Conservation (phyloP, 2,329 filamentous ascomycete genomes). For the Alternaria triticina region DNA sequence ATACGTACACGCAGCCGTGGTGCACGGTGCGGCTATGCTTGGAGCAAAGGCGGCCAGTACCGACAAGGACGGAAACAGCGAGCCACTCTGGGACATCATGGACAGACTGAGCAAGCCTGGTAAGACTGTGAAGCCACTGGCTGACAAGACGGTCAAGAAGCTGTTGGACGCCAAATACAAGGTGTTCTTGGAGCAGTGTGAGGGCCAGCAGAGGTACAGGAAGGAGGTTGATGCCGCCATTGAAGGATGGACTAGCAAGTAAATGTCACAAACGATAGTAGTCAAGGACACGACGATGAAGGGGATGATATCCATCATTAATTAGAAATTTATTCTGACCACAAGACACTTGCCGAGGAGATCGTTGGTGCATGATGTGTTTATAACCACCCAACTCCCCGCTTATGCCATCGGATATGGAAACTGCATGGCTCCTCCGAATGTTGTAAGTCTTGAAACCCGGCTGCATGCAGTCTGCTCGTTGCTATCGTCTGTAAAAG, state of each 20-base stretch:
- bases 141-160: slow-evolving; percentile 74
- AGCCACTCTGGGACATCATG: slow-evolving; percentile 96
- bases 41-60: slow-evolving; percentile 95
- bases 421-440: neutral
- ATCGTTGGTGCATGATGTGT: neutral
- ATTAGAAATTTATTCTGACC: slow-evolving; percentile 9
- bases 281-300: neutral
- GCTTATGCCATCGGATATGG: slow-evolving; percentile 3
- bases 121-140: slow-evolving; percentile 77
- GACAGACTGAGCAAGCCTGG: slow-evolving; percentile 95
- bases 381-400: neutral
- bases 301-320: neutral
- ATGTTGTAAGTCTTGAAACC: neutral
- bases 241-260: slow-evolving; percentile 35
- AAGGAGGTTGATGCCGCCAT: slow-evolving; percentile 71
- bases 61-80: slow-evolving; percentile 76
- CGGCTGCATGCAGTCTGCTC: slow-evolving; percentile 1
- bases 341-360: slow-evolving; percentile 3
- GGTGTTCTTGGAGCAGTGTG: slow-evolving; percentile 92
- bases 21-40: slow-evolving; percentile 97
- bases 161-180: slow-evolving; percentile 89
- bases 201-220: slow-evolving; percentile 82
- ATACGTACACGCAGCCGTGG: slow-evolving; percentile 94
- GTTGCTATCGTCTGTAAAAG: slow-evolving; percentile 20
- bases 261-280: neutral